phyloP scores from a whole-genome alignment of 2,329 filamentous ascomycete genomes.

The Fusarium armeniacum region DNA sequence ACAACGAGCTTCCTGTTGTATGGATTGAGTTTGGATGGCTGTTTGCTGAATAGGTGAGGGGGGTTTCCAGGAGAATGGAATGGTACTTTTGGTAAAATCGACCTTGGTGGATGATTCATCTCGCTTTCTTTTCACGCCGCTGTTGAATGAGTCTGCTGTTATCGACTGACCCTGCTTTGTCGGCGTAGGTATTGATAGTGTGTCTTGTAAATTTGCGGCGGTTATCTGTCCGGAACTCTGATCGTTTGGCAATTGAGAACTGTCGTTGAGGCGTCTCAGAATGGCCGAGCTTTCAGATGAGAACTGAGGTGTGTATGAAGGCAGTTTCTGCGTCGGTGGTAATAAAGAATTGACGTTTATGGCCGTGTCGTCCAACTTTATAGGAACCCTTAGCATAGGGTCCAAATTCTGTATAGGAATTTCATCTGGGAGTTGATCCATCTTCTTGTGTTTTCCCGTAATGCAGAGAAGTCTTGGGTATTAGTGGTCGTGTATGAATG shows the following conservation, averaged over 20 bases:
- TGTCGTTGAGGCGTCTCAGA: conserved; percentile 47
- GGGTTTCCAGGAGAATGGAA: conserved; percentile 47
- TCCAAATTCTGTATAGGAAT: background rate
- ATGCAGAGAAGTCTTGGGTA: background rate
- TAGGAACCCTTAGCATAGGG: background rate
- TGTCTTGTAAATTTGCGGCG: conserved; percentile 17
- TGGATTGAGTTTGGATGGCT: conserved; percentile 1
- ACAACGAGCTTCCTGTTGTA: conserved; percentile 20
- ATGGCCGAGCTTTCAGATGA: conserved; percentile 49
- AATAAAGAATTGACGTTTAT: background rate
- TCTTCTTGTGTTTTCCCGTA: conserved; percentile 5
- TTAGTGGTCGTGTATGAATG: conserved; percentile 20
- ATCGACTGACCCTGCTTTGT: conserved; percentile 16
- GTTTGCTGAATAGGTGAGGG: conserved; percentile 5
- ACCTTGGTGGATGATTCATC: conserved; percentile 30
- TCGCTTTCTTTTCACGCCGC: conserved; percentile 52
- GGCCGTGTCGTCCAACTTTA: background rate
- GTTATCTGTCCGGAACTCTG: background rate
- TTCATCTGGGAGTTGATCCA: conserved; percentile 13
- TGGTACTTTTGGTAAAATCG: conserved; percentile 54
- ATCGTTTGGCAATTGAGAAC: conserved; percentile 4
- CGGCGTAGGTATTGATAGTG: conserved; percentile 35
- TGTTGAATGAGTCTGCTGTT: conserved; percentile 16
- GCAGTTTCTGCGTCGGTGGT: conserved; percentile 8
- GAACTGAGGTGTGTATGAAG: conserved; percentile 53